Evolutionary conservation across 345 rosid species (phyloP).

Genomic region (Triadica sebifera): DNA sequence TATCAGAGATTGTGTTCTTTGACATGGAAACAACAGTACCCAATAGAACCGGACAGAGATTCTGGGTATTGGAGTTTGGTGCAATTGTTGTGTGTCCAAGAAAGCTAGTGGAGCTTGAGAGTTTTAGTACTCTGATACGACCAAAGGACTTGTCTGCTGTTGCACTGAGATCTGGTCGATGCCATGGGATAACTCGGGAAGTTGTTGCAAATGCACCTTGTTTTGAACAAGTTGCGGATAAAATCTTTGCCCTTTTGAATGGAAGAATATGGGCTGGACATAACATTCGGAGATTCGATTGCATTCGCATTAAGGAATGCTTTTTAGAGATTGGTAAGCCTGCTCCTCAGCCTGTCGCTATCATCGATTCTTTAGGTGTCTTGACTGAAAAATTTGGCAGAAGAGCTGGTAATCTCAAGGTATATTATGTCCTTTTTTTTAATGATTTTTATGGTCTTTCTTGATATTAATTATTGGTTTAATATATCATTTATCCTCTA

Average conservation of each 20-base stretch:
- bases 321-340: constrained; percentile 57
- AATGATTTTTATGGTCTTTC: background rate
- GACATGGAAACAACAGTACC: constrained; percentile 90
- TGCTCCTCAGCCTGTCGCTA: constrained; percentile 65
- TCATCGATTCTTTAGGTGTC: constrained; percentile 79
- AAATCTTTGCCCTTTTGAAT: constrained; percentile 54
- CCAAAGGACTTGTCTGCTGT: constrained; percentile 64
- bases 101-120: constrained; percentile 64
- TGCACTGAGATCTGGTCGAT: constrained; percentile 49
- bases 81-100: constrained; percentile 73
- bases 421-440: constrained; percentile 13
- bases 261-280: constrained; percentile 96
- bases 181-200: constrained; percentile 67
- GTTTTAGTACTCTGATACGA: constrained; percentile 64
- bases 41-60: constrained; percentile 50
- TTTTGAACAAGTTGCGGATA: constrained; percentile 67
- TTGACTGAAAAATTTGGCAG: constrained; percentile 66
- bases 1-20: constrained; percentile 62
- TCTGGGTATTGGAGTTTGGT: constrained; percentile 77
- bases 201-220: constrained; percentile 62
- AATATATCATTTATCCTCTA: no score
- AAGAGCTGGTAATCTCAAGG: constrained; percentile 97
- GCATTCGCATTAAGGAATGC: constrained; percentile 75
- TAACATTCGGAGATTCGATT: constrained; percentile 80
- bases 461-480: no score